Base-by-base conservation (phyloP, 2,329 filamentous ascomycete species). In the Alternaria novae-zelandiae region DNA sequence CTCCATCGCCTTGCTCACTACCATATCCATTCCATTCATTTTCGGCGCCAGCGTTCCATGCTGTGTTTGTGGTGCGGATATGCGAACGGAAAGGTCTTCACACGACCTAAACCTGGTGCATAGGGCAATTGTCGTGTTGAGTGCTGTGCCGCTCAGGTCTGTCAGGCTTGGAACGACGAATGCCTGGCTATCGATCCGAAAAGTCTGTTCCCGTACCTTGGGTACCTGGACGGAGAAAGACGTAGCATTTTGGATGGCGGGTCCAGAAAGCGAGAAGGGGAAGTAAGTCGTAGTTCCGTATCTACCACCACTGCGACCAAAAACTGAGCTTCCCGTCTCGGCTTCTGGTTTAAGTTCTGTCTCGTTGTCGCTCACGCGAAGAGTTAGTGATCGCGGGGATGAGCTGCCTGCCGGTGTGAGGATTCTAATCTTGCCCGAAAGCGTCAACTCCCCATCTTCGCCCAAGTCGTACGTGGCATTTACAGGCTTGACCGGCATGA, bases 211-310 rank as follows among this genome's bases (percentile, higher is more conserved):
- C 6, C 7, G 13, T 51, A 32, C 5, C 0, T 23, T 11, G 0
- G 50, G 12, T 6, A 23, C 57, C 13, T 45, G 20, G 6, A 60
- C 17, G 11, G 43, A 43, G 23, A 60, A 60, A 9, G 30, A 60
- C 13, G 50, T 56, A 2, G 28, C 51, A 30, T 56, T 43, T 4
- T 11, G 28, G 6, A 55, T 43, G 10, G 43, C 20, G 13, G 28
- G n/a, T n/a, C 28, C 44, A 23, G 57, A 25, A 20, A 56, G 11
- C 12, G 57, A 55, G 12, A 60, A 49, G 9, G 57, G 51, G 4
- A 56, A 60, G 36, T 56, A 60, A 0, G 44, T 55, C 8, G 57
- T 55, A 11, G n/a, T 45, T 17, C 57, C 57, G 28, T 55, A 59
- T n/a, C 6, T n/a, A n/a, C 15, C 12, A 8, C 15, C n/a, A 12